These are phyloP conservation scores for Saccharomycopsis phalli DNA, from an alignment of 1,139 yeast species.

Conservation along the genomic window DNA sequence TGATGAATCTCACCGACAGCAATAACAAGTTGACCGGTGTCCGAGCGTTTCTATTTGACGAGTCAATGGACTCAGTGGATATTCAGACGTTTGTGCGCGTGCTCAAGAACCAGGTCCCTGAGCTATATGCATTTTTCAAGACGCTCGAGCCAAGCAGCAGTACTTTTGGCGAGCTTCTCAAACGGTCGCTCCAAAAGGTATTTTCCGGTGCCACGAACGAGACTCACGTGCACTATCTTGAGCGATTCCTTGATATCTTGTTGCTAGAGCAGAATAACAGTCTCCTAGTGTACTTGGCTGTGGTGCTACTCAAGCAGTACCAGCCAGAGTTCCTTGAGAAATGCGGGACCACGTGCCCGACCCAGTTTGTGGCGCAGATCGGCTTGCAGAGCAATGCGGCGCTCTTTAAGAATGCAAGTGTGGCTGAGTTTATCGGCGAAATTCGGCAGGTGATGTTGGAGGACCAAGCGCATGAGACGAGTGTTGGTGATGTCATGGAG, in stretches of 20 bases:
- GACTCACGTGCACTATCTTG: slow-evolving; percentile 8
- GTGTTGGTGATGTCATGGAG: slow-evolving; percentile 18
- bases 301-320: slow-evolving; percentile 15
- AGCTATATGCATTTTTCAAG: slow-evolving; percentile 10
- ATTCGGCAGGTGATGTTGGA: slow-evolving; percentile 7
- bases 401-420: slow-evolving; percentile 11
- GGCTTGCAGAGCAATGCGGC: slow-evolving; percentile 12
- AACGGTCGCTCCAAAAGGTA: slow-evolving; percentile 5
- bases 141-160: slow-evolving; percentile 2
- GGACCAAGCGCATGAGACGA: slow-evolving; percentile 9
- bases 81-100: slow-evolving; percentile 12
- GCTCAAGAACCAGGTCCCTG: slow-evolving; percentile 11
- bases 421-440: slow-evolving; percentile 11
- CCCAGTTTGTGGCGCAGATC: slow-evolving; percentile 6
- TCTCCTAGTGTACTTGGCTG: slow-evolving; percentile 12
- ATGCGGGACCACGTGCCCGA: slow-evolving; percentile 1
- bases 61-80: background rate
- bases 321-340: slow-evolving; percentile 9
- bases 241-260: slow-evolving; percentile 16
- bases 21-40: slow-evolving; percentile 7
- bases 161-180: slow-evolving; percentile 8
- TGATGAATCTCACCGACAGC: slow-evolving; percentile 13
- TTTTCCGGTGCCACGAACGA: slow-evolving; percentile 4
- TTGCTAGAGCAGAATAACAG: slow-evolving; percentile 18
- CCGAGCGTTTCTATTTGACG: background rate